Percentiles rank a stretch among this genome's conserved stretches.
Evolutionary conservation across 371 early-diverging fungal genomes (phyloP).

Genomic region (Funneliformis caledonium): DNA sequence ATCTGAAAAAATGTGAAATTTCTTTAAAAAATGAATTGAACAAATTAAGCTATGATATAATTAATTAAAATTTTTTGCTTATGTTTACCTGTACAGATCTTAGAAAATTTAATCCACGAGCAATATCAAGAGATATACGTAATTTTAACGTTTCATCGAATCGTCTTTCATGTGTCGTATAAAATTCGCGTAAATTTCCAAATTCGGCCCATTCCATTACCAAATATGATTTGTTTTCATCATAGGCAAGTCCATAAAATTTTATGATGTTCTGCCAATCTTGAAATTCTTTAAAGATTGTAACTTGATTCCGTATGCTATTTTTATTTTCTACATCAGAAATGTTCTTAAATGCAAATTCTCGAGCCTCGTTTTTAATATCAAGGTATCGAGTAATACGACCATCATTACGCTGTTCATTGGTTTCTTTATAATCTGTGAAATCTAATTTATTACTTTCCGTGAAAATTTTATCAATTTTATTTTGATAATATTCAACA

Average conservation of each 20-base stretch:
- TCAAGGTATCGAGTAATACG: no score
- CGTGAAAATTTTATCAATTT: no score
- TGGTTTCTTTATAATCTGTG: no score
- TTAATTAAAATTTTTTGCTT: no score
- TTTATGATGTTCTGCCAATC: conserved; percentile 11
- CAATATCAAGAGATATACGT: conserved; percentile 23
- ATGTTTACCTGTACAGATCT: not conserved
- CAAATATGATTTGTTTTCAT: not conserved
- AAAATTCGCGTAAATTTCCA: conserved; percentile 24
- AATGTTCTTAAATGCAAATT: not conserved
- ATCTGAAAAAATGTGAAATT: not conserved
- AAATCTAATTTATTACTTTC: no score
- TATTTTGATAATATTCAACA: no score
- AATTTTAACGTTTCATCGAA: not conserved
- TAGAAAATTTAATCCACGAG: conserved; percentile 28
- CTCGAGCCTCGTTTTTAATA: not conserved
- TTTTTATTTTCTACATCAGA: not conserved
- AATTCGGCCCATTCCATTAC: conserved; percentile 14
- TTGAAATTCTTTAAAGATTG: conserved; percentile 19
- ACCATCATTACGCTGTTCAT: no score
- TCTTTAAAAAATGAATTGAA: no score
- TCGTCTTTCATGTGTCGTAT: not conserved
- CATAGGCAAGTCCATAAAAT: conserved; percentile 14
- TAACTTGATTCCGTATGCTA: not conserved
- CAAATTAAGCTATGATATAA: no score